These are phyloP conservation scores for Pontederia crassipes DNA, from an alignment of 176 grass and related monocot species.

Conservation along the genomic window DNA sequence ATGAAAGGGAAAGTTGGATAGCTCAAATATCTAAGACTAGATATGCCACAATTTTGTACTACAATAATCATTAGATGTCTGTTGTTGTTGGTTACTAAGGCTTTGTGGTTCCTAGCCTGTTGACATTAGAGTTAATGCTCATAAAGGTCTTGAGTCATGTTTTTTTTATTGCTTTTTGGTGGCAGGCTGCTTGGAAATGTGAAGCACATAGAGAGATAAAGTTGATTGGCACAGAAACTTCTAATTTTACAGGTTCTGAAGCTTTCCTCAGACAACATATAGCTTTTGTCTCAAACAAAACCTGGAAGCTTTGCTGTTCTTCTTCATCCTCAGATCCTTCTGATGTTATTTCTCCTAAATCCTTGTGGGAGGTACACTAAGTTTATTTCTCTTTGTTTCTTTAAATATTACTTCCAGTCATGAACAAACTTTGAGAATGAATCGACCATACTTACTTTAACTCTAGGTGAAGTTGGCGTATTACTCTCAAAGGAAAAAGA, in stretches of 20 bases:
- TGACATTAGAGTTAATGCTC: too few species aligned
- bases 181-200: conserved; percentile 26
- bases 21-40: too few species aligned
- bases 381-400: neutral
- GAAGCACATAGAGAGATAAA: conserved; percentile 38
- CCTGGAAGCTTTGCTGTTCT: conserved; percentile 52
- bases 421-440: too few species aligned
- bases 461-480: too few species aligned
- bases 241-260: conserved; percentile 25
- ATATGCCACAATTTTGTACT: too few species aligned
- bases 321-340: conserved; percentile 36
- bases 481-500: too few species aligned
- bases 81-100: too few species aligned
- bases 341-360: conserved; percentile 44
- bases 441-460: too few species aligned
- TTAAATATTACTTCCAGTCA: neutral
- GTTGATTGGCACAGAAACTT: conserved; percentile 23
- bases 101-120: too few species aligned
- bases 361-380: conserved; percentile 77
- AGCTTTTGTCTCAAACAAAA: conserved; percentile 11
- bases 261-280: conserved; percentile 34
- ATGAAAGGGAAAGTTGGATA: too few species aligned
- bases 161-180: neutral
- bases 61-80: too few species aligned
- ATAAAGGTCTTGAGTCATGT: too few species aligned